Evolutionary conservation across 768 basidiomycete genomes (phyloP).

Genomic region (Gyrodon lividus): DNA sequence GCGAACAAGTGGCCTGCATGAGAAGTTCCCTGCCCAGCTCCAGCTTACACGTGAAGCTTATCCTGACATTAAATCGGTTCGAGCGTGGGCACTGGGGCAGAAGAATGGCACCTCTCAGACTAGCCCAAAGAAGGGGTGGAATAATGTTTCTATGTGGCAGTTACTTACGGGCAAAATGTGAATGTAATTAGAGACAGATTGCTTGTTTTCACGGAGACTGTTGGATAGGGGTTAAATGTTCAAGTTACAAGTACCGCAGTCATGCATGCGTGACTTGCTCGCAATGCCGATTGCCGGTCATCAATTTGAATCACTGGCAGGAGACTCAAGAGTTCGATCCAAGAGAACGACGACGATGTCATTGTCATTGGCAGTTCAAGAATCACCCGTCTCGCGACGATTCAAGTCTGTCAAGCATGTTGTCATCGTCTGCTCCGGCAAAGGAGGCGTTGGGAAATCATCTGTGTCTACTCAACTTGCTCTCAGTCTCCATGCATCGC

Average conservation of each 20-base stretch:
- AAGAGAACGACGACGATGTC: slow-evolving; percentile 18
- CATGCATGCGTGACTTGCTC: not conserved
- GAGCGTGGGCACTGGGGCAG: slow-evolving; percentile 25
- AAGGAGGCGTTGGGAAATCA: slow-evolving; percentile 99
- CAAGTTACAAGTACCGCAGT: too few relatives aligned
- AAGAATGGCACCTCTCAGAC: not conserved
- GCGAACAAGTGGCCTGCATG: slow-evolving; percentile 13
- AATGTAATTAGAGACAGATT: not conserved
- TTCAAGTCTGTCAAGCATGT: slow-evolving; percentile 76
- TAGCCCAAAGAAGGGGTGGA: slow-evolving; percentile 21
- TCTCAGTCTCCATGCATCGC: slow-evolving; percentile 73
- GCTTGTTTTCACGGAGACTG: too few relatives aligned
- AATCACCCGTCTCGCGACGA: slow-evolving; percentile 68
- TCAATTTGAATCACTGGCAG: not conserved
- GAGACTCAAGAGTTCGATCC: too few relatives aligned
- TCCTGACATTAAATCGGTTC: slow-evolving; percentile 30
- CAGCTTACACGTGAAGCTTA: slow-evolving; percentile 20
- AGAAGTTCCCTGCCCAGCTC: slow-evolving; percentile 24
- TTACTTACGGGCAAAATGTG: slow-evolving; percentile 26
- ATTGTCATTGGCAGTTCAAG: slow-evolving; percentile 27
- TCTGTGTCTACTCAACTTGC: slow-evolving; percentile 92
- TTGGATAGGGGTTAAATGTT: not conserved
- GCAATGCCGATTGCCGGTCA: not conserved
- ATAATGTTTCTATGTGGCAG: slow-evolving; percentile 24
- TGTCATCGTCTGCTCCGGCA: slow-evolving; percentile 92